These are phyloP conservation scores for Zasmidium cellare DNA, from an alignment of 2,329 filamentous ascomycete genomes.

Conservation along the genomic window DNA sequence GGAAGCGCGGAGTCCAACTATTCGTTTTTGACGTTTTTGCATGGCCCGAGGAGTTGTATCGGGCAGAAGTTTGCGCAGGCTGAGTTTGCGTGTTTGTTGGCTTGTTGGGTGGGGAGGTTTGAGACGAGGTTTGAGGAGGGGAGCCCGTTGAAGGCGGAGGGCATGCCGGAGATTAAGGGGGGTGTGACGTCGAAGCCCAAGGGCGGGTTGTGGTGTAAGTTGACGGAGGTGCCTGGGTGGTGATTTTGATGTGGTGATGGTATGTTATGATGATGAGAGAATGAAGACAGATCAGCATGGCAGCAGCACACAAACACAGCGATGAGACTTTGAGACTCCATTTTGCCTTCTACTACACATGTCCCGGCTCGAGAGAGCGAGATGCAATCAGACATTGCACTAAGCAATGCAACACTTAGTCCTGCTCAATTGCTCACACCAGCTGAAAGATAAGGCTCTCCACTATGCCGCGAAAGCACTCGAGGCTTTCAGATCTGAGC, in stretches of 20 bases:
- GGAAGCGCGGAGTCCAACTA: slow-evolving; percentile 65
- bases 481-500: too few species aligned
- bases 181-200: slow-evolving; percentile 72
- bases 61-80: slow-evolving; percentile 31
- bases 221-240: slow-evolving; percentile 69
- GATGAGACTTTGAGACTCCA: too few species aligned
- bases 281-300: too few species aligned
- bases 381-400: too few species aligned
- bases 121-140: slow-evolving; percentile 65
- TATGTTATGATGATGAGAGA: too few species aligned
- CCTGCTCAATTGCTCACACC: too few species aligned
- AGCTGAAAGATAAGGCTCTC: too few species aligned
- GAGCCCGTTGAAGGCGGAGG: slow-evolving; percentile 33
- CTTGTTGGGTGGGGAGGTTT: slow-evolving; percentile 74
- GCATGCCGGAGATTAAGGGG: slow-evolving; percentile 65
- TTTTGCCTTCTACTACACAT: not conserved
- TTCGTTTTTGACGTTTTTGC: slow-evolving; percentile 44
- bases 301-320: too few species aligned
- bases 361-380: not conserved
- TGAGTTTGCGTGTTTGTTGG: slow-evolving; percentile 74
- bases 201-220: slow-evolving; percentile 68
- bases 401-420: too few species aligned
- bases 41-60: slow-evolving; percentile 37
- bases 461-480: too few species aligned
- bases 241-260: slow-evolving; percentile 31